Evolutionary conservation across 1,284 basidiomycete genomes (phyloP), one percentile per base, ranked within the genome.

Genomic region (Fomitopsis betulina): DNA sequence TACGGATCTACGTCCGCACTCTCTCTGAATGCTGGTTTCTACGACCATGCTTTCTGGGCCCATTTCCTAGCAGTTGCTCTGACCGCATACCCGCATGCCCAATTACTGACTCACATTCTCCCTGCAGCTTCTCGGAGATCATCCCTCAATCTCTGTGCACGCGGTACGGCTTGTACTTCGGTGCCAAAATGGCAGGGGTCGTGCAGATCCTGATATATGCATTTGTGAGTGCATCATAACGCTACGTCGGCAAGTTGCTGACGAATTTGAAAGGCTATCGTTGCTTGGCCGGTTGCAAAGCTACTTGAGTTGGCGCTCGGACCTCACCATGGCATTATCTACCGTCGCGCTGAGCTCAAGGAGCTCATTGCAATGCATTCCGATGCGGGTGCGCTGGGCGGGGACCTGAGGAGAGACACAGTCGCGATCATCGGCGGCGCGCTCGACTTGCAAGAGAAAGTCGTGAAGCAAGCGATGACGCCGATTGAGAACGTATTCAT

Each of bases 121-220:
- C 19, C 19, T 53, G 5, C 64, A 91, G 92, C 62, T 94, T 94
- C 70, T 77, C 91, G 52, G 94, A 97, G 75, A 92, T 98, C 64
- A 97, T 97, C 60, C 95, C 95, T 0, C 86, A 93, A 74, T 91
- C 89, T 3, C 75, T 96, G 7, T 98, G 94, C 71, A 96, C 94
- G 12, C 86, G 95, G 17, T 91, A 96, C 76, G 96, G 96, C 25
- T 81, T 98, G 2, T 89, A 89, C 59, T 87, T 98, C 55, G 96
- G 96, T 32, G 95, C 95, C 1, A 91, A 90, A 65, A 93, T 94
- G 79, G 93, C 93, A 0, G 85, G 87, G 0, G 79, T 93, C 60
- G 91, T 93, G 1, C 83, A 79, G 43, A 70, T 79, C 27, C 72
- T 94, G 45, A 89, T 94, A 52, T 88, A 85, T 70, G 70, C 80